These are phyloP conservation scores for Taphrina populina DNA, from an alignment of 1,139 yeast species.

Conservation along the genomic window DNA sequence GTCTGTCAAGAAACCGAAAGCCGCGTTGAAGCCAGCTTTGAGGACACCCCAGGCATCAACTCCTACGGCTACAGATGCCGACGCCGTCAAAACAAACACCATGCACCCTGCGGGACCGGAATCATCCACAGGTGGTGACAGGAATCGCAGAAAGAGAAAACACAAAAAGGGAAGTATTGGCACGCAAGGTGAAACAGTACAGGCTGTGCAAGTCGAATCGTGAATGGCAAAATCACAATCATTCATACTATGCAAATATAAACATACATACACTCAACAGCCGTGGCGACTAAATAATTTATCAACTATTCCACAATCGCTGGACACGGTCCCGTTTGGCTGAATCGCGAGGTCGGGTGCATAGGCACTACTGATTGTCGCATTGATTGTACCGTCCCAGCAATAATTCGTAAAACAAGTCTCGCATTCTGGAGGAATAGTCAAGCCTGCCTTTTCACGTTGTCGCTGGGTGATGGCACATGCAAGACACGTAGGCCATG, in stretches of 20 bases:
- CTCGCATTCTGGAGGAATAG: constrained; percentile 72
- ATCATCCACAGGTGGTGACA: background rate
- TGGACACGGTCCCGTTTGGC: background rate
- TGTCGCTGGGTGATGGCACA: constrained; percentile 86
- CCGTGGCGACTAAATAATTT: background rate
- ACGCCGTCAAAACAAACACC: background rate
- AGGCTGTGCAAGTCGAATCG: background rate
- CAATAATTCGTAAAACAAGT: constrained; percentile 74
- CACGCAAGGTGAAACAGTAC: background rate
- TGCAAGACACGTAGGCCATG: constrained; percentile 79
- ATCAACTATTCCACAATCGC: background rate
- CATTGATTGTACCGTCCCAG: constrained; percentile 66
- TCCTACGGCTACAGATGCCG: background rate
- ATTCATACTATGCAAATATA: no score
- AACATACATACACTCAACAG: no score
- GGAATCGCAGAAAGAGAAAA: constrained; percentile 9
- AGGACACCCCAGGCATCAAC: constrained; percentile 42
- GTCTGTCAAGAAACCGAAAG: constrained; percentile 35
- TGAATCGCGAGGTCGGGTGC: background rate
- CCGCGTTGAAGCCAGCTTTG: constrained; percentile 45
- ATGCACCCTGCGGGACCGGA: background rate
- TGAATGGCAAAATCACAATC: no score
- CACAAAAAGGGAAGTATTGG: no score
- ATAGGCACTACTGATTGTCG: constrained; percentile 12
- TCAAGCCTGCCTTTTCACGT: constrained; percentile 62